Evolutionary conservation across 208 protist species (phyloP).

Genomic region (Trypanosoma grayi): DNA sequence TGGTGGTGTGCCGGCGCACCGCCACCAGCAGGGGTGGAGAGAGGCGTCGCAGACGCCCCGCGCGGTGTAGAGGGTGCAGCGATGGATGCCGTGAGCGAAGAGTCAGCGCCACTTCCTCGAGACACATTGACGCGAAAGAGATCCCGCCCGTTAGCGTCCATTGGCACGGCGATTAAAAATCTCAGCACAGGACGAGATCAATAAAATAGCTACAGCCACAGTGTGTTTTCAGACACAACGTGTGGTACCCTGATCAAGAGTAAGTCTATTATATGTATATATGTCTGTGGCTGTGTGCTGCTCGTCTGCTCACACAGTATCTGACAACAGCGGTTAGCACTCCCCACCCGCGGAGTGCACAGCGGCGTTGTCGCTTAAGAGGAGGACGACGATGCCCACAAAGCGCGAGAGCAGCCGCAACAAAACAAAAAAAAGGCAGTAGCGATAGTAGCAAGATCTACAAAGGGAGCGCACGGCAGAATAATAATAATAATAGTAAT

Average conservation of each 20-base stretch:
- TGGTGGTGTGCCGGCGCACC: not conserved
- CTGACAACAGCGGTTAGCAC: too few relatives aligned
- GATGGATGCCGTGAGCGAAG: not conserved
- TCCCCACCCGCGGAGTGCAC: too few relatives aligned
- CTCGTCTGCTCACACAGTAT: too few relatives aligned
- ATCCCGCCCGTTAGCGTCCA: conserved; percentile 4
- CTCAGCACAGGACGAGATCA: not conserved
- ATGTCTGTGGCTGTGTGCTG: too few relatives aligned
- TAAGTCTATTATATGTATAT: too few relatives aligned
- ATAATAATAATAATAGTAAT: conserved; percentile 19
- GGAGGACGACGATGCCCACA: too few relatives aligned
- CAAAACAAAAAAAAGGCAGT: conserved; percentile 14
- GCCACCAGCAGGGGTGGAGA: conserved; percentile 1
- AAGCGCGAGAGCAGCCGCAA: not conserved
- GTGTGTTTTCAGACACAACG: too few relatives aligned
- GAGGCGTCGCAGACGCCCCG: not conserved
- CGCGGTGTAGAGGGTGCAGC: not conserved
- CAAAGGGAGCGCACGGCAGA: conserved; percentile 1
- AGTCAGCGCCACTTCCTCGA: not conserved
- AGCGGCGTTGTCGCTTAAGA: too few relatives aligned
- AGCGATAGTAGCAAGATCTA: not conserved
- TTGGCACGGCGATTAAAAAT: conserved; percentile 3
- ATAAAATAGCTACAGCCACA: too few relatives aligned
- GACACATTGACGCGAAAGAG: conserved; percentile 16
- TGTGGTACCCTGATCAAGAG: too few relatives aligned